Evolutionary conservation across 192 early-diverging fungal genomes (phyloP), one percentile per base, ranked within the genome.

Genomic region (Chytriomyces sp.): DNA sequence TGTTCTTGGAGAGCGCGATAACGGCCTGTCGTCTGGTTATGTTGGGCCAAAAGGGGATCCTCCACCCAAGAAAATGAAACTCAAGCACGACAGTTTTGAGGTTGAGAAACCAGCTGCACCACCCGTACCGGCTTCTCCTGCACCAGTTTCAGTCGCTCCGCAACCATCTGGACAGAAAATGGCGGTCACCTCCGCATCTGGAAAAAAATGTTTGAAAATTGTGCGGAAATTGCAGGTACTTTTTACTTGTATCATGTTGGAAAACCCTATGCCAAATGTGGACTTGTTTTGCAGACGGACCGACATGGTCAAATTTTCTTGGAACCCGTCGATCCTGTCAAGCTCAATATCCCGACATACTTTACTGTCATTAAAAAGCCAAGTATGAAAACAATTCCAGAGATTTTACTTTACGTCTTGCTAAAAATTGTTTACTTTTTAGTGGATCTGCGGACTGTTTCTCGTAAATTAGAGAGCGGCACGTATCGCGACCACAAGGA

Each of bases 301-400:
- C 62, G 24, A 20, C 59, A 57, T 53, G 77, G 57, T 16, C 8
- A 23, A 13, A 57, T 78, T 10, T 84, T 84, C 76, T 45, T 69
- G 59, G 85, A 88, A 65, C 95, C 96, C 6, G 96, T 98, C 28
- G 96, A 98, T 76, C 90, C 87, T 24, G 88, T 93, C 16, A 87
- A 86, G 3, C 84, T 96, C 75, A 89, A 89, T 67, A 93, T 97
- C 60, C 96, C 95, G 23, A 88, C 91, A 72, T 98, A 98, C 83
- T 90, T 91, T 43, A 85, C 81, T 5, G 85, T 97, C 13, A 86
- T 95, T 80, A 94, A 93, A 66, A 78, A 90, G 49, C 94, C 94
- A 16, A 95, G 73, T 75, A 53, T 20, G 73, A 65, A 46, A 20
- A 5, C 20, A 5, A 1, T 35, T 0, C 4, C 35, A 35, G 35